Evolutionary conservation across 495 filamentous ascomycete genomes (phyloP).

Genomic region (Staphylotrichum longicolle): DNA sequence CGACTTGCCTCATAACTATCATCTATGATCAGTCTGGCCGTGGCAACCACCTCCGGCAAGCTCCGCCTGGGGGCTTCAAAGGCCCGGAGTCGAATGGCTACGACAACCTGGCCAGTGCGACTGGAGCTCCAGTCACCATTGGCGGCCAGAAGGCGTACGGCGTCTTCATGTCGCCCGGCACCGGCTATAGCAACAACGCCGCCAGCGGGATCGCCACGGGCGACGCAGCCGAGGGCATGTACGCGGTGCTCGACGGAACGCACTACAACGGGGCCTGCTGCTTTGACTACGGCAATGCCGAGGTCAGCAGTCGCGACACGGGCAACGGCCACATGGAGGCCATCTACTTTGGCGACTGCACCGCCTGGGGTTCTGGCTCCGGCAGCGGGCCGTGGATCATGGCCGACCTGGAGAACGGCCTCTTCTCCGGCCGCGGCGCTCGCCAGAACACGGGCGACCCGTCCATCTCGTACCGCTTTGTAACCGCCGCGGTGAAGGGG

Average conservation of each 20-base stretch:
- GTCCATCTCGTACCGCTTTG: not conserved
- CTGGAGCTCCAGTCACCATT: not conserved
- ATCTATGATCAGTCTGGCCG: constrained; percentile 4
- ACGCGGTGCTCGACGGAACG: constrained; percentile 1
- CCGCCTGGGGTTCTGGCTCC: not conserved
- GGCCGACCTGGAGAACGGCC: constrained; percentile 4
- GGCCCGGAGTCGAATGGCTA: not conserved
- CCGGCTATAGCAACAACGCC: not conserved
- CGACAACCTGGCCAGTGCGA: constrained; percentile 6
- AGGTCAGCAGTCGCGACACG: not conserved
- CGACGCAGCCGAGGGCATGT: not conserved
- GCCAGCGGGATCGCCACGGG: not conserved
- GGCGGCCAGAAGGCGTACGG: constrained; percentile 3
- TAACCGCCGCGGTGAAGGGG: not conserved
- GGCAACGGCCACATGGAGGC: constrained; percentile 5
- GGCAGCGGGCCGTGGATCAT: not conserved
- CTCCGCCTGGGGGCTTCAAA: not conserved
- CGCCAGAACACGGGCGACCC: not conserved
- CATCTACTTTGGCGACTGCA: constrained; percentile 2
- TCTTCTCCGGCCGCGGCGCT: not conserved
- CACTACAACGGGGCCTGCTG: constrained; percentile 1
- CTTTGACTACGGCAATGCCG: constrained; percentile 6
- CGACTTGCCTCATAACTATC: constrained; percentile 1
- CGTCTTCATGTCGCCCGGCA: not conserved
- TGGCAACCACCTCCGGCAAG: not conserved